Base-by-base conservation (phyloP, 164 flowering plant genomes). In the Kalanchoe fedtschenkoi region DNA sequence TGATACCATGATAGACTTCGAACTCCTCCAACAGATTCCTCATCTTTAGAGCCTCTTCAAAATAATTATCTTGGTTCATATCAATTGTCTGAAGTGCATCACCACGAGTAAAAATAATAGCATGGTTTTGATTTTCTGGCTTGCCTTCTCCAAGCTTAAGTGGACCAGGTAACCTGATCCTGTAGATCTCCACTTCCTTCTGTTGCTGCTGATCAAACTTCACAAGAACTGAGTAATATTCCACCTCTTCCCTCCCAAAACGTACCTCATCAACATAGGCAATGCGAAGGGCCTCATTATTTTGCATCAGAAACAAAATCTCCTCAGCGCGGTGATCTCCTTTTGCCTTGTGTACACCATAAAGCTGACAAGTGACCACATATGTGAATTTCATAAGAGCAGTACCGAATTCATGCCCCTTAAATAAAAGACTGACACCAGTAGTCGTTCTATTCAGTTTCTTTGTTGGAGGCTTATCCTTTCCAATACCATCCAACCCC, bases 81-180 rank as follows among this genome's bases (percentile, higher is more conserved):
- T 92, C 98, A 70, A 92, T 92, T 55, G 98, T 83, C 77, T 92
- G 98, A 60, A 92, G 22, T 13, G 97, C 98, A 69, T 92, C 98
- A 22, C 98, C 98, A 1, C 98, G 76, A 5, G 98, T 92, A 66
- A 92, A 92, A 62, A 92, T 92, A 15, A 88, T 70, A 55, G 98
- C 95, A 73, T 92, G 98, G 67, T 92, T 92, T 72, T 92, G 98
- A 68, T 92, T 92, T 70, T 92, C 98, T 0, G 98, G 98, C 66
- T 92, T 92, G 7, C 96, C 98, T 71, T 92, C 97, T 30, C 97
- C 98, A 14, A 92, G 76, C 74, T 89, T 89, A 70, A 88, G 37
- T 0, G 91, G 92, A 59, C 98, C 98, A 19, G 98, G 98, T 66
- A 92, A 71, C 75, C 70, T 81, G 58, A 92, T 71, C 62, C 96